These are phyloP conservation scores for Penicillium silybi DNA, from an alignment of 495 filamentous ascomycete species.

Conservation along the genomic window DNA sequence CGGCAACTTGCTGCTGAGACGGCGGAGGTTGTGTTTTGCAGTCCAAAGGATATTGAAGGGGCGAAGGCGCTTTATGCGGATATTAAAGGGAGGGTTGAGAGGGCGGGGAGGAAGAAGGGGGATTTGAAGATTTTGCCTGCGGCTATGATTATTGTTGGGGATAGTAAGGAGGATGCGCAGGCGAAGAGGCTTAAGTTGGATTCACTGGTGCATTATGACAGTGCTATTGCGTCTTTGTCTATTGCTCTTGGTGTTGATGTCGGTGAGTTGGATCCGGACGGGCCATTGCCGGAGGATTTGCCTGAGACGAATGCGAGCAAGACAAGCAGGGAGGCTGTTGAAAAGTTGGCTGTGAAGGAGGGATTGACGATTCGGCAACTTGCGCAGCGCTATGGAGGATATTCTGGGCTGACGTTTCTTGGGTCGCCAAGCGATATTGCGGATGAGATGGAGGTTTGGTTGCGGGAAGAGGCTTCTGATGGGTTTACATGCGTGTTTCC, in stretches of 20 bases:
- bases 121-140: constrained; percentile 53
- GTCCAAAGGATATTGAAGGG: constrained; percentile 33
- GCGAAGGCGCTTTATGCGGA: constrained; percentile 52
- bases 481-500: constrained; percentile 50
- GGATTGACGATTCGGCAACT: constrained; percentile 47
- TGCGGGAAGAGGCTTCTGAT: constrained; percentile 42
- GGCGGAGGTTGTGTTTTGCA: constrained; percentile 52
- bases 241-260: constrained; percentile 46
- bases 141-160: constrained; percentile 44
- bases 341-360: constrained; percentile 42
- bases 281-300: constrained; percentile 42
- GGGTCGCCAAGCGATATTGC: constrained; percentile 47
- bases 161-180: constrained; percentile 42
- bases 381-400: constrained; percentile 48
- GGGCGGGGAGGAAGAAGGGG: constrained; percentile 39
- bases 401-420: constrained; percentile 49
- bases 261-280: constrained; percentile 45
- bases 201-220: constrained; percentile 53
- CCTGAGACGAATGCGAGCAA: constrained; percentile 54
- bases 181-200: constrained; percentile 48
- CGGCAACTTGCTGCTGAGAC: constrained; percentile 51
- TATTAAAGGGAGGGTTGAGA: constrained; percentile 44
- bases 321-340: constrained; percentile 38
- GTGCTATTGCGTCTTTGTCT: constrained; percentile 51
- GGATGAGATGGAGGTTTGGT: constrained; percentile 47